Conservation (phyloP, 805 yeast genomes). For the Starmerella cellae region DNA sequence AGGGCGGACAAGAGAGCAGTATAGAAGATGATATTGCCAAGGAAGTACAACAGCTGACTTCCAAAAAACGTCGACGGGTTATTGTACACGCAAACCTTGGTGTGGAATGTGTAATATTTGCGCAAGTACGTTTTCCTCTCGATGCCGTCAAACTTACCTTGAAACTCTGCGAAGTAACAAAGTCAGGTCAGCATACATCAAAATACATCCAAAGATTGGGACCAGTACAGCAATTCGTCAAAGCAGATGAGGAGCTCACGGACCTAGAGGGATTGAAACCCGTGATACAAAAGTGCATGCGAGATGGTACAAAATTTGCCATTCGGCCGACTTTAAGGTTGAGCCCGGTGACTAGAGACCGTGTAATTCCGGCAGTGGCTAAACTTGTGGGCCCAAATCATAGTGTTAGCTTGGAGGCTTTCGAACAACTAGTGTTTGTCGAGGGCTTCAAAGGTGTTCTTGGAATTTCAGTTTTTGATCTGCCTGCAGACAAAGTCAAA, state of each 20-base stretch:
- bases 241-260: constrained; percentile 43
- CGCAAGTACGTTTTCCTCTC: constrained; percentile 67
- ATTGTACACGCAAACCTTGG: constrained; percentile 23
- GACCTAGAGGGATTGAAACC: constrained; percentile 47
- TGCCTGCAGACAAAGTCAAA: constrained; percentile 35
- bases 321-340: constrained; percentile 68
- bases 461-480: constrained; percentile 70
- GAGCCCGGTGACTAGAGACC: constrained; percentile 54
- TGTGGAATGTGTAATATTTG: constrained; percentile 50
- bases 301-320: constrained; percentile 49
- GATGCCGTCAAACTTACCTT: constrained; percentile 63
- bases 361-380: constrained; percentile 62
- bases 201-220: constrained; percentile 59
- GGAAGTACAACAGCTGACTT: constrained; percentile 49
- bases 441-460: constrained; percentile 81
- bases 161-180: constrained; percentile 48
- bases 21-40: constrained; percentile 64
- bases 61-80: constrained; percentile 22
- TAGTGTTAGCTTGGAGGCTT: constrained; percentile 63
- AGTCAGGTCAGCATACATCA: constrained; percentile 29
- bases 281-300: constrained; percentile 60
- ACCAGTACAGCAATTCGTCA: constrained; percentile 64
- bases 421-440: constrained; percentile 64
- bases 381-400: constrained; percentile 60
- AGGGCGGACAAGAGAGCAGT: constrained; percentile 15